phyloP scores from a whole-genome alignment of 306 rosid genomes.

The Acacia acuminata region DNA sequence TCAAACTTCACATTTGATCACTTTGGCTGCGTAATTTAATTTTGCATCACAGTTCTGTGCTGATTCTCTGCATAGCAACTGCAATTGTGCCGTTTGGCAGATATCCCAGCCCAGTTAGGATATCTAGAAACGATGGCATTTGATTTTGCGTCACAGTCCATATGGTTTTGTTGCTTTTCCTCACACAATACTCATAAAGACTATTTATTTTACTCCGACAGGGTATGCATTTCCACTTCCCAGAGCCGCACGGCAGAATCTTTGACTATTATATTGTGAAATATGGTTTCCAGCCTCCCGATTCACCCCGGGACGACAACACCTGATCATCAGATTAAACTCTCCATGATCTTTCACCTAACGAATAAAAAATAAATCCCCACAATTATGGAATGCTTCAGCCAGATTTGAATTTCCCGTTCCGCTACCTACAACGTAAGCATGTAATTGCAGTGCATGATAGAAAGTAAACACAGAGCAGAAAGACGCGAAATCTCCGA shows the following conservation, averaged over 20 bases:
- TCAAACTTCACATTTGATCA: constrained; percentile 29
- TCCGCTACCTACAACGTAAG: not conserved
- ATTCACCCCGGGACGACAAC: not conserved
- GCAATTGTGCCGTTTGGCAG: not conserved
- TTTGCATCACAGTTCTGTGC: constrained; percentile 29
- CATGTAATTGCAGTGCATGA: not conserved
- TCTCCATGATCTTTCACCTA: not conserved
- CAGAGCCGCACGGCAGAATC: not conserved
- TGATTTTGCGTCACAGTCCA: not conserved
- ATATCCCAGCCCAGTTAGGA: constrained; percentile 2
- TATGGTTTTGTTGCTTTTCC: not conserved
- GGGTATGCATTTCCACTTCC: not conserved
- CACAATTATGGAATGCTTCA: not conserved
- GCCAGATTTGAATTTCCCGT: not conserved
- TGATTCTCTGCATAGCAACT: constrained; percentile 27
- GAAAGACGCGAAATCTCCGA: not conserved
- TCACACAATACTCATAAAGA: not conserved
- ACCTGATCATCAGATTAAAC: not conserved
- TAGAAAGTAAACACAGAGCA: not conserved
- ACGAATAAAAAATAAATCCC: not conserved
- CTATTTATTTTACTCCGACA: not conserved
- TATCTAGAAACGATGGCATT: constrained; percentile 24
- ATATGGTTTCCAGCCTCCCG: no score
- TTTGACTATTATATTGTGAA: not conserved
- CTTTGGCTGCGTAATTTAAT: not conserved